A percentile compares a stretch with the other conserved stretches of the same genome.
phyloP scores from a whole-genome alignment of 2,329 filamentous ascomycete species.

The Fusarium sp. region DNA sequence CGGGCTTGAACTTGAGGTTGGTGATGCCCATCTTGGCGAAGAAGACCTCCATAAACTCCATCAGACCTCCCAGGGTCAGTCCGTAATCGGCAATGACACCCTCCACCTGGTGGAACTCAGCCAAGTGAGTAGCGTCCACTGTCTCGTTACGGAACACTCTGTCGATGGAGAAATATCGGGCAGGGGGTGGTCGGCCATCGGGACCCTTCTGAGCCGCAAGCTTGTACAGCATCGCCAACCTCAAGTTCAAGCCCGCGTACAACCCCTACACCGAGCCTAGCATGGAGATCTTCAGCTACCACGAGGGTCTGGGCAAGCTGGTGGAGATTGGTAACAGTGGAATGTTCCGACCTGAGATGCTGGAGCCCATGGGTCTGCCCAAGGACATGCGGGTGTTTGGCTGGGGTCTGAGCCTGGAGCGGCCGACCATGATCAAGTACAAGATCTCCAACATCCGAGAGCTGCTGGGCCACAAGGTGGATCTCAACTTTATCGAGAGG shows the following conservation, averaged over 20 bases:
- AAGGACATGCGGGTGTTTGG: conserved; percentile 93
- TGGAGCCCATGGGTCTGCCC: conserved; percentile 91
- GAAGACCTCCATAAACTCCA: conserved; percentile 94
- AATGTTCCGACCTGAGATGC: conserved; percentile 98
- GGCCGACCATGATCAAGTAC: conserved; percentile 98
- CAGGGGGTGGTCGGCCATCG: conserved; percentile 68
- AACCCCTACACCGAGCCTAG: conserved; percentile 95
- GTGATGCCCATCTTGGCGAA: conserved; percentile 98
- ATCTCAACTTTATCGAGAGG: conserved; percentile 88
- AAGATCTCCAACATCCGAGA: conserved; percentile 89
- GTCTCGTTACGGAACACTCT: conserved; percentile 98
- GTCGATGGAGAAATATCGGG: conserved; percentile 98
- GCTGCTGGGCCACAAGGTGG: conserved; percentile 92
- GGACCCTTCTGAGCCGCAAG: conserved; percentile 83
- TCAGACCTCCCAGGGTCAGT: conserved; percentile 88
- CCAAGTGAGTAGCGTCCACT: conserved; percentile 94
- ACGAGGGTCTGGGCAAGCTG: conserved; percentile 86
- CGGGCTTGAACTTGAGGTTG: too few species aligned
- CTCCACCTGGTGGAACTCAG: conserved; percentile 98
- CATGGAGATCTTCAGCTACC: conserved; percentile 98
- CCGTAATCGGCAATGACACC: conserved; percentile 98
- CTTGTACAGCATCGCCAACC: conserved; percentile 81
- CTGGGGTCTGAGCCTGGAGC: conserved; percentile 88
- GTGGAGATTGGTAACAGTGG: conserved; percentile 98
- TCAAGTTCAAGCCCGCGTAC: conserved; percentile 97